Conservation (phyloP, 1,284 basidiomycete species). For the Papiliotrema flavescens region DNA sequence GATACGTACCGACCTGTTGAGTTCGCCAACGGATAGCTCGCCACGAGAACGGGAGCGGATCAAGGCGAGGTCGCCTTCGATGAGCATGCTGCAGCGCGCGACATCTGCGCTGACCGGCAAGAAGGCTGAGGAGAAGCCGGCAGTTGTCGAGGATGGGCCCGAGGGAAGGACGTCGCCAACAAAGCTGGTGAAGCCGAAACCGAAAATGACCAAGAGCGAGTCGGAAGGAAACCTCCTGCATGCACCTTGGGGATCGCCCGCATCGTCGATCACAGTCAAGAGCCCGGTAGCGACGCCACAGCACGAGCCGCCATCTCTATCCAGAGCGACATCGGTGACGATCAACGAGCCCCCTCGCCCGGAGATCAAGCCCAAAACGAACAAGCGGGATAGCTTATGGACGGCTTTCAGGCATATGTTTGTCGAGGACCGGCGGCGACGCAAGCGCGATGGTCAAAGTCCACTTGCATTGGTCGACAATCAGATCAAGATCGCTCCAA, state of each 20-base stretch:
- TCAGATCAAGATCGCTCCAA: slow-evolving; percentile 15
- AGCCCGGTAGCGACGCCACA: neutral
- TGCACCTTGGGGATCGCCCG: neutral
- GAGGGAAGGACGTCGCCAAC: slow-evolving; percentile 31
- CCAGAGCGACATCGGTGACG: neutral
- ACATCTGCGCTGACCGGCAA: slow-evolving; percentile 67
- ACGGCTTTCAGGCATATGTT: slow-evolving; percentile 52
- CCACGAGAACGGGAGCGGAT: slow-evolving; percentile 30
- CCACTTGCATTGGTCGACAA: slow-evolving; percentile 14
- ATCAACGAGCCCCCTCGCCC: neutral
- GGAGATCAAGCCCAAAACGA: neutral
- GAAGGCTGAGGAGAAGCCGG: slow-evolving; percentile 9
- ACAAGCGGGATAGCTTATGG: slow-evolving; percentile 49
- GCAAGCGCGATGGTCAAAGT: slow-evolving; percentile 29
- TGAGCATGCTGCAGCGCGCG: slow-evolving; percentile 89
- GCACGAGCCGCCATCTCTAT: neutral
- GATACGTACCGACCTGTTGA: slow-evolving; percentile 3
- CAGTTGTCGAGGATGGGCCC: neutral
- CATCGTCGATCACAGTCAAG: neutral
- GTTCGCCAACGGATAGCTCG: slow-evolving; percentile 14
- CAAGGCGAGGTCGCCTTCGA: slow-evolving; percentile 73
- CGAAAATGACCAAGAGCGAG: slow-evolving; percentile 7
- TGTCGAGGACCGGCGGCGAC: slow-evolving; percentile 49
- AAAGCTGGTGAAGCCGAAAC: slow-evolving; percentile 33
- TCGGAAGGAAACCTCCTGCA: neutral